Conservation (phyloP, 1,284 basidiomycete genomes). For the Ganoderma lingzhi region DNA sequence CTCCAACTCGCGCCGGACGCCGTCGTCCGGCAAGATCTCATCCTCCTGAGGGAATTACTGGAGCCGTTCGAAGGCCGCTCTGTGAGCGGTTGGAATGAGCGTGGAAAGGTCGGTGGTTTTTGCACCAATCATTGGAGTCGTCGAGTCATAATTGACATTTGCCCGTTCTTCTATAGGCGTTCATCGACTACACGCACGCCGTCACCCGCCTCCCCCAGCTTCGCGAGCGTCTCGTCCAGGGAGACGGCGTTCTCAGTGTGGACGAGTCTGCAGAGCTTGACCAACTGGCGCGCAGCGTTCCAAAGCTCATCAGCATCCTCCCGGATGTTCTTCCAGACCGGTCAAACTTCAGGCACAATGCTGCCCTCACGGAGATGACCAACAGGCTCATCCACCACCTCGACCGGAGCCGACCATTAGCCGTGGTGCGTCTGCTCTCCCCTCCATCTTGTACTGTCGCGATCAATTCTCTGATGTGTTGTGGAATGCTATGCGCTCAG, state of each 20-base stretch:
- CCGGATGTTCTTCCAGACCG: slow-evolving; percentile 72
- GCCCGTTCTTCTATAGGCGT: slow-evolving; percentile 51
- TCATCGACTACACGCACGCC: slow-evolving; percentile 75
- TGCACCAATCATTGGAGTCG: not conserved
- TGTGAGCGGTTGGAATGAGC: slow-evolving; percentile 79
- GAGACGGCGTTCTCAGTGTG: slow-evolving; percentile 53
- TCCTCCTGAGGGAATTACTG: slow-evolving; percentile 80
- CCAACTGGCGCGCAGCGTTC: slow-evolving; percentile 64
- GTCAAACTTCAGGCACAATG: slow-evolving; percentile 66
- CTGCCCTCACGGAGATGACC: slow-evolving; percentile 80
- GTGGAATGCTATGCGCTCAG: slow-evolving; percentile 32
- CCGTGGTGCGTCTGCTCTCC: slow-evolving; percentile 57
- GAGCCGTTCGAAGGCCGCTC: slow-evolving; percentile 67
- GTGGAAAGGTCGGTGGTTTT: slow-evolving; percentile 71
- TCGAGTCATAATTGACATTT: slow-evolving; percentile 12
- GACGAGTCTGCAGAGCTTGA: slow-evolving; percentile 63
- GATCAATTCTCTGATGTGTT: slow-evolving; percentile 1
- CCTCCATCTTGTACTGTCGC: not conserved
- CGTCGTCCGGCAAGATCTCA: slow-evolving; percentile 81
- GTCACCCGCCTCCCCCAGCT: slow-evolving; percentile 69
- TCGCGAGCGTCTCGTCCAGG: slow-evolving; percentile 53
- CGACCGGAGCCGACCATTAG: slow-evolving; percentile 64
- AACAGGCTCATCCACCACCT: slow-evolving; percentile 65
- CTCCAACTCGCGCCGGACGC: slow-evolving; percentile 91
- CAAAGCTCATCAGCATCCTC: slow-evolving; percentile 73